phyloP scores from a whole-genome alignment of 495 filamentous ascomycete genomes.

The Penicillium coprophilum region DNA sequence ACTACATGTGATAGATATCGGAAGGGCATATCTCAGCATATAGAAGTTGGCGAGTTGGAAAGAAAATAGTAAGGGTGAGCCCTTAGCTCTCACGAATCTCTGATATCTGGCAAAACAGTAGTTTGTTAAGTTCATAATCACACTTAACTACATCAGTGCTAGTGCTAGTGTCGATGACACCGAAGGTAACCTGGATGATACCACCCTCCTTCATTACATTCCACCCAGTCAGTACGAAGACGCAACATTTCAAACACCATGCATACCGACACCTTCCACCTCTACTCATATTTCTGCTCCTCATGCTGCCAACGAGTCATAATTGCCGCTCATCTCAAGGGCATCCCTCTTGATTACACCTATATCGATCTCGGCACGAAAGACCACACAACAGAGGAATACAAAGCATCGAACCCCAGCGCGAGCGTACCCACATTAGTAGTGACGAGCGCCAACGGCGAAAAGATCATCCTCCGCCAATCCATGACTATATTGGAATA shows the following conservation, averaged over 20 bases:
- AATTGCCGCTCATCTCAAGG: not conserved
- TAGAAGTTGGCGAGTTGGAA: not conserved
- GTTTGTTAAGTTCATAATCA: not conserved
- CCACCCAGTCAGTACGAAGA: not conserved
- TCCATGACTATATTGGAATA: not conserved
- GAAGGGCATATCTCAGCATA: not conserved
- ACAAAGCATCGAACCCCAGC: not conserved
- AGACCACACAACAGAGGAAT: not conserved
- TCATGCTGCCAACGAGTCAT: not conserved
- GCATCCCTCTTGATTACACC: constrained; percentile 1
- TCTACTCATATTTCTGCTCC: not conserved
- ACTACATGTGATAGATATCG: not conserved
- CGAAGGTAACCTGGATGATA: no score
- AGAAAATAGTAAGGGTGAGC: not conserved
- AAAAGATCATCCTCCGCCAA: not conserved
- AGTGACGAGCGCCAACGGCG: not conserved
- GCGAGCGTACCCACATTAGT: not conserved
- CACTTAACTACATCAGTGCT: no score
- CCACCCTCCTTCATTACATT: no score
- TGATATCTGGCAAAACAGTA: not conserved
- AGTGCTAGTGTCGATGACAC: no score
- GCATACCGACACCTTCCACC: not conserved
- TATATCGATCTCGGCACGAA: not conserved
- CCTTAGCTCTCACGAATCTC: not conserved
- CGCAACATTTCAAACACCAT: not conserved